Conservation (phyloP, 2,329 filamentous ascomycete species). For the Chaetomium sp. region DNA sequence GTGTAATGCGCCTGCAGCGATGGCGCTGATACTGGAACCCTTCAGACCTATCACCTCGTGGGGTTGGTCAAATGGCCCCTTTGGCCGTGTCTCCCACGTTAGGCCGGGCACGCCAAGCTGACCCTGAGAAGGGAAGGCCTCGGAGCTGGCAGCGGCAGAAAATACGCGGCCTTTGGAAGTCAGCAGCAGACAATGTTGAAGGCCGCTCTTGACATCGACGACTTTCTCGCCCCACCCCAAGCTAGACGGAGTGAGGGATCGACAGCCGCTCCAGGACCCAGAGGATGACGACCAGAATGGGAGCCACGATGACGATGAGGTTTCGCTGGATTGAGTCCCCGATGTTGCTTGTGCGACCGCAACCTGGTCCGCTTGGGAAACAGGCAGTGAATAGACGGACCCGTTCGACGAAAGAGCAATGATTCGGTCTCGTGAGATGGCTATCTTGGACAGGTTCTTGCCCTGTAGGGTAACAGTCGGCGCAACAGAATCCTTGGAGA, state of each 20-base stretch:
- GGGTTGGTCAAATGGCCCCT: slow-evolving; percentile 71
- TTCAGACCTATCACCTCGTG: slow-evolving; percentile 70
- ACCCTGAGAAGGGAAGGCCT: slow-evolving; percentile 72
- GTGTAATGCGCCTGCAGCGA: slow-evolving; percentile 83
- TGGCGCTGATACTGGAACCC: slow-evolving; percentile 63
- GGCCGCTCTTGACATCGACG: slow-evolving; percentile 65
- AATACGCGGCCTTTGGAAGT: slow-evolving; percentile 83
- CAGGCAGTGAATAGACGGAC: slow-evolving; percentile 76
- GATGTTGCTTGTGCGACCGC: too few species aligned
- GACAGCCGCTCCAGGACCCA: slow-evolving; percentile 56
- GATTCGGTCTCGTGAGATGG: slow-evolving; percentile 75
- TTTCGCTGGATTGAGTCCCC: slow-evolving; percentile 42
- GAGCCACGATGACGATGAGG: slow-evolving; percentile 54
- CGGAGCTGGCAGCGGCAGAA: slow-evolving; percentile 73
- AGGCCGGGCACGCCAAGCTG: slow-evolving; percentile 84
- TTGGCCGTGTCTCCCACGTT: slow-evolving; percentile 69
- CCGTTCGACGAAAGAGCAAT: slow-evolving; percentile 70
- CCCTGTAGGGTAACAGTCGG: slow-evolving; percentile 71
- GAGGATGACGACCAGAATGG: slow-evolving; percentile 56
- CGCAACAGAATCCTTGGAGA: slow-evolving; percentile 54
- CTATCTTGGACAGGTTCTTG: slow-evolving; percentile 71
- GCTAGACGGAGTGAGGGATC: slow-evolving; percentile 58
- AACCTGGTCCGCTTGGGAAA: slow-evolving; percentile 63
- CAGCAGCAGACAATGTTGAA: slow-evolving; percentile 80
- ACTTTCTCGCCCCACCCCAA: slow-evolving; percentile 67